Base-by-base conservation (phyloP, 345 rosid genomes). In the Ricinus communis region DNA sequence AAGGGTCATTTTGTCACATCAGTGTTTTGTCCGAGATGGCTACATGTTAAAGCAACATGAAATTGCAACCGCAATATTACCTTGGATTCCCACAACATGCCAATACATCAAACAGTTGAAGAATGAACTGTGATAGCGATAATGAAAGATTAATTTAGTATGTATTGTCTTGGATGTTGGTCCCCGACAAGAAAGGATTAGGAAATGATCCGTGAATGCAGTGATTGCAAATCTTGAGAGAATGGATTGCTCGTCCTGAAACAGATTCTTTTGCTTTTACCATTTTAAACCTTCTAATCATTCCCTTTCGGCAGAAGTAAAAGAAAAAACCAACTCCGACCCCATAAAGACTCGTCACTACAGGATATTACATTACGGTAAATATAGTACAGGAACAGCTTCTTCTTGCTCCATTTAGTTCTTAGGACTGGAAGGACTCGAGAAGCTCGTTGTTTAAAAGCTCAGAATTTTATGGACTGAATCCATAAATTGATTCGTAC, bases 41-140 rank as follows among this genome's bases (percentile, higher is more conserved):
- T n/a, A 47, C 24, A n/a, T n/a, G n/a, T 27, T 45, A 24, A 16
- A 59, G 43, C 5, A 24, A 55, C 61, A 43, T 9, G 27, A 1
- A 25, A 25, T 60, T 46, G 53, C 49, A 49, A 22, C 30, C 31
- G 16, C 18, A 68, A 24, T 24, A 12, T 18, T 53, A 16, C 75
- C 27, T 72, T 21, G 75, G 75, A 72, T 72, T 30, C 75, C 64
- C 75, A 54, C 30, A 64, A 40, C 62, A 64, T 21, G 52, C 63
- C 55, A 64, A 38, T 41, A 59, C 25, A 40, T 22, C 28, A 40
- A 41, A 54, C 21, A 59, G 55, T 24, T 55, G 62, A 62, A 53
- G 74, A 59, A 46, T 36, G 16, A 15, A 22, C 21, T 7, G 24
- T 67, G 61, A 41, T 43, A 28, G 46, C n/a, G 54, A 45, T 28